These are phyloP conservation scores for Omphalotus olearius DNA, from an alignment of 1,284 basidiomycete genomes.

Conservation along the genomic window DNA sequence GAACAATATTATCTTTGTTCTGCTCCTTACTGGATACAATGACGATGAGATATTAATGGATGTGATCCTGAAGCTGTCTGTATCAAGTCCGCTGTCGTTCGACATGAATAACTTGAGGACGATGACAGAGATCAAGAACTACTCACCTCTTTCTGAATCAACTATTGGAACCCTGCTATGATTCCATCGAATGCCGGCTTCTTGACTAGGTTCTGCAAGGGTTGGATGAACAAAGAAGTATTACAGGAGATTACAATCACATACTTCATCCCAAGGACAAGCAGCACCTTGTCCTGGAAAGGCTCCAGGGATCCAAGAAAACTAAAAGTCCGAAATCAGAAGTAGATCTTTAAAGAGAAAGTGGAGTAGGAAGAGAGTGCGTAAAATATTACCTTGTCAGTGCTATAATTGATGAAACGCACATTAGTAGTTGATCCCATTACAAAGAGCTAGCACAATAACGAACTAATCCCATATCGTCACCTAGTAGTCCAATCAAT, in stretches of 20 bases:
- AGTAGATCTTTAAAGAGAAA: too few species aligned
- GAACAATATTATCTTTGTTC: too few species aligned
- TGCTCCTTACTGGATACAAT: too few species aligned
- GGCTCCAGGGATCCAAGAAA: slow-evolving; percentile 30
- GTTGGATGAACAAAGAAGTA: neutral
- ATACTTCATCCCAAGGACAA: slow-evolving; percentile 29
- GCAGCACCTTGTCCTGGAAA: slow-evolving; percentile 33
- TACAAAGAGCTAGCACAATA: neutral
- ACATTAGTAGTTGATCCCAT: neutral
- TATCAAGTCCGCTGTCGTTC: too few species aligned
- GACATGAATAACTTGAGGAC: too few species aligned
- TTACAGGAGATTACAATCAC: neutral
- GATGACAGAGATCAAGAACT: too few species aligned
- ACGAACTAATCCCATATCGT: slow-evolving; percentile 43
- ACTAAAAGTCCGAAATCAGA: slow-evolving; percentile 14
- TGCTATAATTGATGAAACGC: neutral
- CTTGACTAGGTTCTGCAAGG: slow-evolving; percentile 26
- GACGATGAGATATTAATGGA: too few species aligned
- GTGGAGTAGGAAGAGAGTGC: neutral
- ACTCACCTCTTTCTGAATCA: too few species aligned
- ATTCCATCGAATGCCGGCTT: slow-evolving; percentile 41
- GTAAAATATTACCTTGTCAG: slow-evolving; percentile 9
- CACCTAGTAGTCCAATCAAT: slow-evolving; percentile 17
- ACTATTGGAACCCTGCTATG: slow-evolving; percentile 25
- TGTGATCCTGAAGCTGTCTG: too few species aligned